Evolutionary conservation across 2,329 filamentous ascomycete genomes (phyloP).

Genomic region (Aspergillus neotritici): DNA sequence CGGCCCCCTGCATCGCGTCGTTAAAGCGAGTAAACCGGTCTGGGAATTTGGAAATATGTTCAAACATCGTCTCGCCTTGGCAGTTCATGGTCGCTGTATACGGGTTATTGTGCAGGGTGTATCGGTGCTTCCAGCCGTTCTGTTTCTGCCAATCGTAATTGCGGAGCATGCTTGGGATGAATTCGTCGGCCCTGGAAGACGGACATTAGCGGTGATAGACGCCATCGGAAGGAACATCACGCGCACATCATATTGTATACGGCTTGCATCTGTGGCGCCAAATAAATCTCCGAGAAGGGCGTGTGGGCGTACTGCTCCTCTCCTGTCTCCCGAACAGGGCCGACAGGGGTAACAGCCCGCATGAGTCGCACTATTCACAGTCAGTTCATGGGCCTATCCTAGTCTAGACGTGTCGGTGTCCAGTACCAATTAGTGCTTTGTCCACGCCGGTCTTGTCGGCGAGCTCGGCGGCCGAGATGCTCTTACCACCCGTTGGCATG

Average conservation of each 20-base stretch:
- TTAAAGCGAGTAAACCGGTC: conserved; percentile 10
- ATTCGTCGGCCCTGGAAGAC: conserved; percentile 10
- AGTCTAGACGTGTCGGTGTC: neutral
- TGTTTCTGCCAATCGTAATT: conserved; percentile 14
- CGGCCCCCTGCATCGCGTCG: conserved; percentile 16
- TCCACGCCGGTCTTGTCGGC: conserved; percentile 8
- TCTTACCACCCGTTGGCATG: conserved; percentile 15
- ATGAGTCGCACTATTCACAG: conserved; percentile 15
- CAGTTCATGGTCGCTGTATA: conserved; percentile 13
- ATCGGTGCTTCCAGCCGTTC: conserved; percentile 13
- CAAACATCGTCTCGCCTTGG: conserved; percentile 15
- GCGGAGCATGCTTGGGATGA: conserved; percentile 7
- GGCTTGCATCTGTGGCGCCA: conserved; percentile 11
- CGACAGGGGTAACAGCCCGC: conserved; percentile 13
- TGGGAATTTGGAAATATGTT: conserved; percentile 11
- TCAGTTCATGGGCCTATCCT: neutral
- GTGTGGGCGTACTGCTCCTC: conserved; percentile 18
- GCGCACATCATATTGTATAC: conserved; percentile 12
- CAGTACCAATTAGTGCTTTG: conserved; percentile 6
- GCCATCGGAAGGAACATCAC: too few species aligned
- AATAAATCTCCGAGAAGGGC: conserved; percentile 14
- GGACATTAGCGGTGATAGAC: neutral
- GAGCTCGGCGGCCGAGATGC: conserved; percentile 10
- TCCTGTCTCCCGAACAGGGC: conserved; percentile 15
- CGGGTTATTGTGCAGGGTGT: conserved; percentile 13